A percentile compares a stretch with the other conserved stretches of the same genome.
Conservation (phyloP, 495 filamentous ascomycete species). For the Bryoglossum gracile region DNA sequence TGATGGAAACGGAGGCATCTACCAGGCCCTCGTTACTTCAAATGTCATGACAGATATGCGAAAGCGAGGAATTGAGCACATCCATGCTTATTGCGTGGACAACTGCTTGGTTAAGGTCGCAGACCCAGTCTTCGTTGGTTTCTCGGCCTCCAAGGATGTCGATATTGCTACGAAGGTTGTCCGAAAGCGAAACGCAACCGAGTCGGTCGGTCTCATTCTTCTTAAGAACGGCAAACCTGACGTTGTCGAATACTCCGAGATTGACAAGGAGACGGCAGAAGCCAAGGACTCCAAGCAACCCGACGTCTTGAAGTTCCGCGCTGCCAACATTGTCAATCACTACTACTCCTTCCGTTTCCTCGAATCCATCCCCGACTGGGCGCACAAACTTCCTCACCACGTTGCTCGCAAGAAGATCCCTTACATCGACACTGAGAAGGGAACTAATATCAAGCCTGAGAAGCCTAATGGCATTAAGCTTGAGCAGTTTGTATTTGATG, state of each 20-base stretch:
- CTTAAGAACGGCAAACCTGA: constrained; percentile 94
- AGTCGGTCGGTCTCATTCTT: constrained; percentile 92
- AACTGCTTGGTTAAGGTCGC: constrained; percentile 98
- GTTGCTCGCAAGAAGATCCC: constrained; percentile 98
- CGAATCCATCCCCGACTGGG: constrained; percentile 80
- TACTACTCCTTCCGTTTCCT: constrained; percentile 97
- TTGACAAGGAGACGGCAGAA: constrained; percentile 78
- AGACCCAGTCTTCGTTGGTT: constrained; percentile 93
- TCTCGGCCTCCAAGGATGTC: constrained; percentile 78
- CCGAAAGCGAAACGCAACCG: constrained; percentile 92
- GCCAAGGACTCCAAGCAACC: constrained; percentile 80
- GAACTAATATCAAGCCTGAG: constrained; percentile 74
- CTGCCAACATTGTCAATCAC: constrained; percentile 99
- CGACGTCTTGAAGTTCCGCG: constrained; percentile 85
- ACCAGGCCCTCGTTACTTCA: constrained; percentile 79
- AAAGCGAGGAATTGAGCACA: constrained; percentile 82
- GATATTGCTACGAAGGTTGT: constrained; percentile 99
- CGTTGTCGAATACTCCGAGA: constrained; percentile 98
- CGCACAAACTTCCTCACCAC: constrained; percentile 84
- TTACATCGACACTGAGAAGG: constrained; percentile 65
- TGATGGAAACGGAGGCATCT: constrained; percentile 98
- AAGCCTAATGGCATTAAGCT: constrained; percentile 98
- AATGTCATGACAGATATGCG: constrained; percentile 84
- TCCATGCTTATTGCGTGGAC: constrained; percentile 97
- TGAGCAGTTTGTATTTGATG: constrained; percentile 98